A percentile compares a stretch with the other conserved stretches of the same genome.
Conservation (phyloP, 2,329 filamentous ascomycete species). For the Erysiphe pulchra region DNA sequence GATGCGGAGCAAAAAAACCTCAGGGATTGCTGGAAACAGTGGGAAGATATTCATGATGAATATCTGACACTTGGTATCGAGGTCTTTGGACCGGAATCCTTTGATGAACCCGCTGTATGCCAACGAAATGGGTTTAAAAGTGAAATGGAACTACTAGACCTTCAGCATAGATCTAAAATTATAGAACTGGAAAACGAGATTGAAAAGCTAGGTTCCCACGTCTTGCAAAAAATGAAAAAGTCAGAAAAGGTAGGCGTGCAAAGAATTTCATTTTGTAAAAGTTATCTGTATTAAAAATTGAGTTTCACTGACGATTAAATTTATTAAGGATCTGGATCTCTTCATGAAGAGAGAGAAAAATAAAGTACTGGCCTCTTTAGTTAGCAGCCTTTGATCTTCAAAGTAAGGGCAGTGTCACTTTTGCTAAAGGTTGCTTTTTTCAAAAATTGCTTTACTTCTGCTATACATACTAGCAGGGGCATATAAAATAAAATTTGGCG, state of each 20-base stretch:
- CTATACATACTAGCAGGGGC: no score
- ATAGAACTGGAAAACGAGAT: conserved; percentile 7
- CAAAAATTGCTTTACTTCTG: no score
- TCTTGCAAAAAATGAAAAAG: conserved; percentile 7
- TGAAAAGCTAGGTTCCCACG: conserved; percentile 3
- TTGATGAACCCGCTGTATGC: conserved; percentile 1
- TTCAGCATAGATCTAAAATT: conserved; percentile 4
- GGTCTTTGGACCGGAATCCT: conserved; percentile 4
- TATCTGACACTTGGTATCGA: conserved; percentile 7
- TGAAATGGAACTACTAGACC: conserved; percentile 6
- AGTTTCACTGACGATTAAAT: neutral
- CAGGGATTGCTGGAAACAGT: conserved; percentile 9
- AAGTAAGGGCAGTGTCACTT: no score
- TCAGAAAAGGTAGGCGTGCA: conserved; percentile 9
- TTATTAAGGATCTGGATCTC: conserved; percentile 4
- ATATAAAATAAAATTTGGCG: no score
- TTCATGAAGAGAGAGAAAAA: conserved; percentile 4
- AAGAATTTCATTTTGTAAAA: neutral
- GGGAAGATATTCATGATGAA: conserved; percentile 9
- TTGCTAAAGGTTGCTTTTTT: no score
- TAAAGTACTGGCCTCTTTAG: conserved; percentile 1
- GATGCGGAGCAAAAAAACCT: conserved; percentile 3
- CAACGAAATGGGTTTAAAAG: conserved; percentile 3
- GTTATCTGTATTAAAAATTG: neutral
- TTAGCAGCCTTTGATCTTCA: neutral